Evolutionary conservation across 345 rosid species (phyloP).

Genomic region (Laguncularia racemosa): DNA sequence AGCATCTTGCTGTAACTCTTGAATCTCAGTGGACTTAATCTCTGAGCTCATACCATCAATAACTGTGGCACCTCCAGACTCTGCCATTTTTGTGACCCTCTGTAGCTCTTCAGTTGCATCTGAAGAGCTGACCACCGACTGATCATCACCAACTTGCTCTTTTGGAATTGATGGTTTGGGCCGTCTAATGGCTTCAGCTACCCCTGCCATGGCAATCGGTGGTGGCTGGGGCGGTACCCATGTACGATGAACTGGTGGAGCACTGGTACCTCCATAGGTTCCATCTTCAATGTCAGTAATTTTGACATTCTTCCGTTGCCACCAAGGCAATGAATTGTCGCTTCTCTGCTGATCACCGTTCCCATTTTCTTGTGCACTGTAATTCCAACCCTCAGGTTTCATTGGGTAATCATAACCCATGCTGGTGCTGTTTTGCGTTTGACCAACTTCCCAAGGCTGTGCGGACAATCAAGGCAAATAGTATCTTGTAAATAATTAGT

Average conservation of each 20-base stretch:
- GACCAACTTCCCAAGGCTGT: conserved; percentile 79
- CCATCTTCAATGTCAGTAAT: conserved; percentile 54
- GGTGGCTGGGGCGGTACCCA: conserved; percentile 99
- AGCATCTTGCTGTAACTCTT: conserved; percentile 39
- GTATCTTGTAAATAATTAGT: neutral
- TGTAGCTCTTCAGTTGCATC: conserved; percentile 54
- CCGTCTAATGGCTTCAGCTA: conserved; percentile 89
- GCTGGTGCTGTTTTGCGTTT: conserved; percentile 36
- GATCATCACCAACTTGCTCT: conserved; percentile 49
- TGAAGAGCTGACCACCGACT: conserved; percentile 21
- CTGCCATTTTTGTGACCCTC: conserved; percentile 62
- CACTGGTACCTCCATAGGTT: conserved; percentile 31
- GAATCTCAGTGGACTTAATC: conserved; percentile 41
- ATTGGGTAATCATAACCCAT: conserved; percentile 25
- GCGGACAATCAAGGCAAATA: conserved; percentile 1
- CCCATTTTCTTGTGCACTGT: conserved; percentile 33
- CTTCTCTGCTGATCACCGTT: conserved; percentile 25
- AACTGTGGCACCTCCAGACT: conserved; percentile 44
- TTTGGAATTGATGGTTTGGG: conserved; percentile 52
- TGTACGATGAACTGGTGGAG: conserved; percentile 46
- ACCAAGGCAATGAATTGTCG: conserved; percentile 43
- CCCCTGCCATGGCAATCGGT: conserved; percentile 85
- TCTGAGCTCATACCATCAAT: conserved; percentile 27
- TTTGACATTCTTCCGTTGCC: conserved; percentile 65
- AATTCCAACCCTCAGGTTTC: conserved; percentile 28